Percentiles rank a stretch among this genome's conserved stretches.
Conservation (phyloP, 2,329 filamentous ascomycete genomes). For the Phyllosticta citrichinensis region DNA sequence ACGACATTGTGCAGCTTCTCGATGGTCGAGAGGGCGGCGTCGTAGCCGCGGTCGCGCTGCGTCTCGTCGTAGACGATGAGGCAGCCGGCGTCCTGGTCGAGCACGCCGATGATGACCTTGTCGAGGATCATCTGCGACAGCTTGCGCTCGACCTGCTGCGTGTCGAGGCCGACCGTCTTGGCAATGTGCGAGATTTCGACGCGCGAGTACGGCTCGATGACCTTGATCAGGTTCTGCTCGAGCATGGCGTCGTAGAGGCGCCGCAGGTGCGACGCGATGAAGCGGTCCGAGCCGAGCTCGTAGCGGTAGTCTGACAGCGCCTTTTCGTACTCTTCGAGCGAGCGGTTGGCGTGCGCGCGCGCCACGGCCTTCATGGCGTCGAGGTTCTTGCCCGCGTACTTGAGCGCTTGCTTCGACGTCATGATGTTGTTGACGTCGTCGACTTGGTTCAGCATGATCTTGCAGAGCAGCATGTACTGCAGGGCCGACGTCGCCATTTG, state of each 20-base stretch:
- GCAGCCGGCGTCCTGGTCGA: conserved; percentile 96
- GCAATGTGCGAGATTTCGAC: conserved; percentile 96
- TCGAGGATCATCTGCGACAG: conserved; percentile 99
- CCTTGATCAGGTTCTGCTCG: conserved; percentile 99
- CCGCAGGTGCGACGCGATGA: conserved; percentile 93
- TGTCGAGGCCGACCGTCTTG: conserved; percentile 94
- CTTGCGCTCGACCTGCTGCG: conserved; percentile 94
- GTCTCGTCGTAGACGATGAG: conserved; percentile 96
- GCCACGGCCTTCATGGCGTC: conserved; percentile 99
- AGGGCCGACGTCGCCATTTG: conserved; percentile 88
- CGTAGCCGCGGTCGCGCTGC: conserved; percentile 85
- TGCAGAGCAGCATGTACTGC: conserved; percentile 99
- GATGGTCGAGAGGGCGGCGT: conserved; percentile 86
- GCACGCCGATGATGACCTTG: conserved; percentile 94
- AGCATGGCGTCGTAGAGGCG: conserved; percentile 96
- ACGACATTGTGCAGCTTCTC: conserved; percentile 96
- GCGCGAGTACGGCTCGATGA: conserved; percentile 95
- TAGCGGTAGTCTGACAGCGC: conserved; percentile 83
- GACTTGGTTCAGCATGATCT: conserved; percentile 96
- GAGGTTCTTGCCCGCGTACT: conserved; percentile 89
- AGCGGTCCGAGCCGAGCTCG: conserved; percentile 87
- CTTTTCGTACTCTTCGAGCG: conserved; percentile 92
- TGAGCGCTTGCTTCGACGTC: conserved; percentile 90
- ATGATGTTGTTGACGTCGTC: conserved; percentile 95
- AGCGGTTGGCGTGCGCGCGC: conserved; percentile 88